Percentiles rank a stretch among this genome's conserved stretches.
Evolutionary conservation across 768 basidiomycete species (phyloP).

Genomic region (Boletus rufocinnamomeus): DNA sequence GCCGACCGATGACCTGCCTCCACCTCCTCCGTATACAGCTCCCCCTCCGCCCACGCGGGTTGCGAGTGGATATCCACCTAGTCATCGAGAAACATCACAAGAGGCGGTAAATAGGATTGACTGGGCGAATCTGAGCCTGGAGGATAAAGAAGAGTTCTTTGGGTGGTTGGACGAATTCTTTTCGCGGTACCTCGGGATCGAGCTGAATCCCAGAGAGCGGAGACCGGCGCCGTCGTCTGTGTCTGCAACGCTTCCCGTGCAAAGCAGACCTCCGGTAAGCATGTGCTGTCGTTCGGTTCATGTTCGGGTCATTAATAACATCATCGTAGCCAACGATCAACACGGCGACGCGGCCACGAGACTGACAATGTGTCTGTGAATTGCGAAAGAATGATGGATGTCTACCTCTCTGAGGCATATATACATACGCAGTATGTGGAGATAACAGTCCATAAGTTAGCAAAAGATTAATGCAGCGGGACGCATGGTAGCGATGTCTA

Average conservation of each 20-base stretch:
- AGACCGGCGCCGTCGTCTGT: neutral
- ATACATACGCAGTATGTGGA: conserved; percentile 20
- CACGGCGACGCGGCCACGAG: conserved; percentile 21
- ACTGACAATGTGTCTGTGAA: conserved; percentile 3
- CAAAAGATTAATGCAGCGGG: conserved; percentile 8
- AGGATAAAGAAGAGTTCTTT: conserved; percentile 76
- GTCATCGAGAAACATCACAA: conserved; percentile 5
- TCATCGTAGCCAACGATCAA: conserved; percentile 27
- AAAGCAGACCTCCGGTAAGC: conserved; percentile 23
- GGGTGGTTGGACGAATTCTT: conserved; percentile 84
- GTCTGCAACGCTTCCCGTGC: neutral
- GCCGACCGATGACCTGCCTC: conserved; percentile 11
- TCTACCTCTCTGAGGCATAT: conserved; percentile 10
- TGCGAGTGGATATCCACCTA: conserved; percentile 29
- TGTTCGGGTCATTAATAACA: neutral
- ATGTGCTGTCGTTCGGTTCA: neutral
- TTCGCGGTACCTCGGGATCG: conserved; percentile 42
- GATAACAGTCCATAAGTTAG: conserved; percentile 22
- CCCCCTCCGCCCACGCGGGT: conserved; percentile 32
- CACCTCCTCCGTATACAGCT: conserved; percentile 19
- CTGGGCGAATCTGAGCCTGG: conserved; percentile 65
- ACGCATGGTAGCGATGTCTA: conserved; percentile 20
- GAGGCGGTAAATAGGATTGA: conserved; percentile 43
- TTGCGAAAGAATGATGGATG: conserved; percentile 3
- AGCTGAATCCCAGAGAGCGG: conserved; percentile 18